Percentiles rank a stretch among this genome's conserved stretches.
Evolutionary conservation across 179 eudicot genomes (phyloP).

Genomic region (Nepenthes alata): DNA sequence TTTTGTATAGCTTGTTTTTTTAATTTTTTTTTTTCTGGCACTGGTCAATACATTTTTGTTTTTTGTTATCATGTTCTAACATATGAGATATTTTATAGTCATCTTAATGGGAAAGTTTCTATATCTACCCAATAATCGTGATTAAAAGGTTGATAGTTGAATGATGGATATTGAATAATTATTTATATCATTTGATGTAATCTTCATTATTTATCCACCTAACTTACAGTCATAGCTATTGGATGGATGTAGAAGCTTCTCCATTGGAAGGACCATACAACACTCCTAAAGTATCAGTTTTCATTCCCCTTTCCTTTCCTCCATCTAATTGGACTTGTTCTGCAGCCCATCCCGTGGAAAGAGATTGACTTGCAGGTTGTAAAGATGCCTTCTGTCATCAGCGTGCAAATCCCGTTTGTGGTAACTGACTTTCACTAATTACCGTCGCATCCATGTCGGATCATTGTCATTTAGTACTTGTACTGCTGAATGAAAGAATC

Average conservation of each 20-base stretch:
- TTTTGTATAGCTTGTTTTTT: no score
- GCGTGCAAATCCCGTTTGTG: slow-evolving; percentile 70
- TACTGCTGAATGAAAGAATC: not conserved
- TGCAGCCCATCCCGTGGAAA: slow-evolving; percentile 76
- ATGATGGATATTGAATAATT: no score
- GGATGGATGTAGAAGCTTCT: not conserved
- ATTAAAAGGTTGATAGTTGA: no score
- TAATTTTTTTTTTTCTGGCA: no score
- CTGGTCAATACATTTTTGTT: not conserved
- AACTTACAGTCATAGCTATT: not conserved
- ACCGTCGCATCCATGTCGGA: not conserved
- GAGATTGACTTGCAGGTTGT: slow-evolving; percentile 69
- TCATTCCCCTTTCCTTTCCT: not conserved
- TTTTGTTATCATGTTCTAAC: not conserved
- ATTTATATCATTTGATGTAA: no score
- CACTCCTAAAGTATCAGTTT: not conserved
- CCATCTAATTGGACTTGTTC: slow-evolving; percentile 10
- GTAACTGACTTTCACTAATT: slow-evolving; percentile 21
- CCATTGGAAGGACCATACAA: not conserved
- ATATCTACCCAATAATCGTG: no score
- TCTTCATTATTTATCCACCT: no score
- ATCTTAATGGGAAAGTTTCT: no score
- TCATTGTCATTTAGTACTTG: not conserved
- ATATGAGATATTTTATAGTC: not conserved
- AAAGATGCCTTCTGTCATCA: slow-evolving; percentile 50